Evolutionary conservation across 208 protist genomes (phyloP).

Genomic region (Perkinsela sp.): DNA sequence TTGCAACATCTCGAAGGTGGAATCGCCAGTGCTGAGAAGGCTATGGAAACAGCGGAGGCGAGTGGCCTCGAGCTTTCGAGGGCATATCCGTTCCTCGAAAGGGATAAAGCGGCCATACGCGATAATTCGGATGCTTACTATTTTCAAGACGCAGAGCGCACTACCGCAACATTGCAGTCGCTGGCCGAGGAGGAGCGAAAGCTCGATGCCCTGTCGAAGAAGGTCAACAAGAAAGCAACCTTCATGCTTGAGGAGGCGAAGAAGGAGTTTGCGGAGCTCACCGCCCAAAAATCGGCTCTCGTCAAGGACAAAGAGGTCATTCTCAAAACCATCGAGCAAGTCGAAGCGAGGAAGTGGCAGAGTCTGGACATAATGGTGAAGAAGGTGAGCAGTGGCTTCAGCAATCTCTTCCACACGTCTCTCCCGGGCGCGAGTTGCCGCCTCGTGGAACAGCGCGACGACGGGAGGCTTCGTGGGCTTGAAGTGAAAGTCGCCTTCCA

Average conservation of each 20-base stretch:
- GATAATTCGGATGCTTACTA: constrained; percentile 13
- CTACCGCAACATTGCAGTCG: constrained; percentile 18
- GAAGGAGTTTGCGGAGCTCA: constrained; percentile 82
- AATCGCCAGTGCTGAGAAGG: constrained; percentile 14
- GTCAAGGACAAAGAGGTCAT: constrained; percentile 85
- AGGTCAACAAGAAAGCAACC: constrained; percentile 72
- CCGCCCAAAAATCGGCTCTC: constrained; percentile 63
- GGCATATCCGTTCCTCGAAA: constrained; percentile 11
- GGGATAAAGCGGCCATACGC: constrained; percentile 16
- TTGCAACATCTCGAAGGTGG: constrained; percentile 44
- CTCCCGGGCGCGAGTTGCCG: constrained; percentile 76
- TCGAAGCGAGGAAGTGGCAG: constrained; percentile 92
- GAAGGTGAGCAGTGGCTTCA: constrained; percentile 83
- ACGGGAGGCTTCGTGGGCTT: constrained; percentile 55
- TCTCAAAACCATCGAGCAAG: constrained; percentile 72
- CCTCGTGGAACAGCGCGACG: constrained; percentile 50
- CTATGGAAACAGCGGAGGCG: constrained; percentile 15
- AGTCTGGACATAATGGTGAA: constrained; percentile 74
- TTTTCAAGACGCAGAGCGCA: constrained; percentile 25
- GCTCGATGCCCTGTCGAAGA: constrained; percentile 24
- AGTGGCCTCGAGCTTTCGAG: constrained; percentile 9
- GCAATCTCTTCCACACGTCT: constrained; percentile 85
- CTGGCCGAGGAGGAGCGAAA: constrained; percentile 38
- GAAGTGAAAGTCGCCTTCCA: constrained; percentile 85
- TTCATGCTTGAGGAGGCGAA: constrained; percentile 75